Conservation (phyloP, 257 asterid species). For the Ocimum tenuiflorum region DNA sequence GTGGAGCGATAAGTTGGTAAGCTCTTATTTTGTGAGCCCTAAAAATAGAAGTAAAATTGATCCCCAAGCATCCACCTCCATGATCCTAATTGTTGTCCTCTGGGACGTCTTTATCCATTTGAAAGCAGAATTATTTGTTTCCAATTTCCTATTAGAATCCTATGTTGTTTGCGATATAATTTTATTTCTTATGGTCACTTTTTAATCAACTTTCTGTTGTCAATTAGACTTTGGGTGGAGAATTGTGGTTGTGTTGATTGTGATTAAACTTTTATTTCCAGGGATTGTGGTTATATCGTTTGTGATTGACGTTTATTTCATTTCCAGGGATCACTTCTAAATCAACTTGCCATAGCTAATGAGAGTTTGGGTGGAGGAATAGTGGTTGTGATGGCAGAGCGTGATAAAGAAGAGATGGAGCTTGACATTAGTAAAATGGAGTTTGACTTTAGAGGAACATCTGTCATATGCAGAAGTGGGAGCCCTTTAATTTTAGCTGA, state of each 20-base stretch:
- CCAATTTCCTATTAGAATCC: not conserved
- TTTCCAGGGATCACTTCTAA: slow-evolving; percentile 67
- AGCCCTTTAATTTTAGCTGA: slow-evolving; percentile 89
- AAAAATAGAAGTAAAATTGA: not conserved
- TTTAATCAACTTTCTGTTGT: slow-evolving; percentile 71
- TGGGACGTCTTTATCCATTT: not conserved
- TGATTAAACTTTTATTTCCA: too few relatives aligned
- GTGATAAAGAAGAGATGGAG: slow-evolving; percentile 96
- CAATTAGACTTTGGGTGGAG: slow-evolving; percentile 78
- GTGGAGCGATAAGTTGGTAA: slow-evolving; percentile 90
- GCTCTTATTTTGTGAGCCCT: slow-evolving; percentile 18
- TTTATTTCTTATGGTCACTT: slow-evolving; percentile 46
- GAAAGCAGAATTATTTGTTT: not conserved
- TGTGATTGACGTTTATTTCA: slow-evolving; percentile 1
- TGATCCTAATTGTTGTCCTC: not conserved
- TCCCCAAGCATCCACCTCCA: not conserved
- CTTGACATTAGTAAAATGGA: slow-evolving; percentile 90
- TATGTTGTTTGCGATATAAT: not conserved
- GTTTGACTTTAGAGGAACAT: slow-evolving; percentile 80
- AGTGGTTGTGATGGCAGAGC: slow-evolving; percentile 88
- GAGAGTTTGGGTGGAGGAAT: slow-evolving; percentile 88
- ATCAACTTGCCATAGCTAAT: slow-evolving; percentile 90
- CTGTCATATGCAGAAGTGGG: slow-evolving; percentile 89
- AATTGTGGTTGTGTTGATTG: too few relatives aligned
- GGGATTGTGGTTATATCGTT: slow-evolving; percentile 48